These are phyloP conservation scores for Solanum pimpinellifolium DNA, from an alignment of 257 asterid genomes.

Conservation along the genomic window DNA sequence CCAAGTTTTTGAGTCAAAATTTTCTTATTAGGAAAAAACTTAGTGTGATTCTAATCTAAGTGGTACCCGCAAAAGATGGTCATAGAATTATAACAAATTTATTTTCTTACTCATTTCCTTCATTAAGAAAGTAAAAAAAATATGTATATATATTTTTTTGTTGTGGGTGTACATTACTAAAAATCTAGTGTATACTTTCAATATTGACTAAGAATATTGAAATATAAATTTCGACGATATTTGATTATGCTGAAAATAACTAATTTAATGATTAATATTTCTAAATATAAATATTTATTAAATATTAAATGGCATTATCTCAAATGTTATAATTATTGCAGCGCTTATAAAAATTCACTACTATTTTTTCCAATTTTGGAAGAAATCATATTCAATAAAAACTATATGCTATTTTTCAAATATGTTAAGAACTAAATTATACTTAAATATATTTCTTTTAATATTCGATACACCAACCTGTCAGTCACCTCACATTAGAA, in stretches of 20 bases:
- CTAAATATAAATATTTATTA: not conserved
- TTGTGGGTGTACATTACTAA: not conserved
- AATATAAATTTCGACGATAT: not conserved
- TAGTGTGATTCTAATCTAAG: not conserved
- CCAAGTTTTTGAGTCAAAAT: not conserved
- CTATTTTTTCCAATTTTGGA: too few relatives aligned
- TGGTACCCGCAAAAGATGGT: not conserved
- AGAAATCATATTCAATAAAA: not conserved
- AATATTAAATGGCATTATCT: not conserved
- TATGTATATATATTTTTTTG: too few relatives aligned
- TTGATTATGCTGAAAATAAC: too few relatives aligned
- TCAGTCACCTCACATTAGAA: not conserved
- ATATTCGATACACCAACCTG: not conserved
- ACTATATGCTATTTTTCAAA: not conserved
- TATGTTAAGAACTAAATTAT: not conserved
- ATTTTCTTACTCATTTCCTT: not conserved
- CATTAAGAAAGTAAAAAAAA: not conserved
- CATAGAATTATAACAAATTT: not conserved
- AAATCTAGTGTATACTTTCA: not conserved
- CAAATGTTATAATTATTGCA: too few relatives aligned
- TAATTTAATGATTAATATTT: not conserved
- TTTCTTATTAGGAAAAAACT: not conserved
- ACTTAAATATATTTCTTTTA: not conserved
- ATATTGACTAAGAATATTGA: too few relatives aligned
- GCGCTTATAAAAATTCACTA: not conserved